These are phyloP conservation scores for Thelonectria discophora DNA, from an alignment of 2,329 filamentous ascomycete species.

Conservation along the genomic window DNA sequence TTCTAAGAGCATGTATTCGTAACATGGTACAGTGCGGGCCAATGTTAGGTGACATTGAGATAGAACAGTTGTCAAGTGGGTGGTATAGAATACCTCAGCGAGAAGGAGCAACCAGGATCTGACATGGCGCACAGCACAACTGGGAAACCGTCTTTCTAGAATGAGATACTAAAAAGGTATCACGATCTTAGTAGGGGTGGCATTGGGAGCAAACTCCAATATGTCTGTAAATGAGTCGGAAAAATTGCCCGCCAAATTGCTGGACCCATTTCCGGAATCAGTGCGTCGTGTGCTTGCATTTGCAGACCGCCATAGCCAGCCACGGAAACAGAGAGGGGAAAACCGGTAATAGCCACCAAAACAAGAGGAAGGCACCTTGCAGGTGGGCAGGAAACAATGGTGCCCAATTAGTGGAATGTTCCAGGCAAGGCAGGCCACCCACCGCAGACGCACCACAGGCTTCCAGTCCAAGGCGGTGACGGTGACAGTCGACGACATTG, in stretches of 20 bases:
- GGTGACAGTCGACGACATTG: constrained; percentile 36
- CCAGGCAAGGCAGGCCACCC: constrained; percentile 31
- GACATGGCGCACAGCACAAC: no score
- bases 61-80: constrained; percentile 1
- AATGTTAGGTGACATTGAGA: background rate
- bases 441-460: background rate
- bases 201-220: no score
- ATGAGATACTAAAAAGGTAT: background rate
- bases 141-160: background rate
- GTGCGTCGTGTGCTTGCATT: background rate
- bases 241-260: background rate
- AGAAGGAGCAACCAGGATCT: no score
- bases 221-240: background rate
- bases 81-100: no score
- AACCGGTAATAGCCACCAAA: background rate
- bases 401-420: constrained; percentile 39
- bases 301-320: background rate
- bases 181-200: no score
- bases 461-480: constrained; percentile 18
- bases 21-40: background rate
- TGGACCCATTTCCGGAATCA: constrained; percentile 1
- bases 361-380: background rate
- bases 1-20: no score
- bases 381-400: constrained; percentile 18
- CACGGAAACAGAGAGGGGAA: background rate